Base-by-base conservation (phyloP, 805 yeast genomes). In the Yarrowia yakushimensis region DNA sequence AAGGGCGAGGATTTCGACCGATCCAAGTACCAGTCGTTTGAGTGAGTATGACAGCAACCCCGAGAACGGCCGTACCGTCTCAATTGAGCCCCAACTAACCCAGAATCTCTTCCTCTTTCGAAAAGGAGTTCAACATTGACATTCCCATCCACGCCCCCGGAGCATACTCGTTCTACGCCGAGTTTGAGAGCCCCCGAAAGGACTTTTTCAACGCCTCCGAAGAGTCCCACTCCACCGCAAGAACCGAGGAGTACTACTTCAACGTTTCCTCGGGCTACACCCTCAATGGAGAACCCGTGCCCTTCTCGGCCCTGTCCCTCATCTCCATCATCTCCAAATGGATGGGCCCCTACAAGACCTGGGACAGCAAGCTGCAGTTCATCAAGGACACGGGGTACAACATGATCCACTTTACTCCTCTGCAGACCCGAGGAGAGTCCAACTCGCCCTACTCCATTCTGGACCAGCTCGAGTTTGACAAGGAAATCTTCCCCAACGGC, bases 341-440 rank as follows among this genome's bases (percentile, higher is more conserved):
- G 93, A 82, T 92, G 76, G 97, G 97, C 1, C 80, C 83, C 1
- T 71, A 79, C 33, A 71, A 72, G 1, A 73, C 82, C 13, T 93
- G 98, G 98, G 82, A 83, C 63, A 71, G 74, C 0, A 76, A 88
- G 63, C 88, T 93, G 64, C 71, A 73, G 1, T 81, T 81, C 48
- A 81, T 93, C 46, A 75, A 85, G 15, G 71, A 75, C 9, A 94
- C 94, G 73, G 92, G 94, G 20, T 93, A 93, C 77, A 94, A 94
- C 73, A 90, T 93, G 97, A 78, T 94, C 45, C 99, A 93, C 77
- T 93, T 93, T 73, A 92, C 97, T 6, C 99, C 99, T 0, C 78
- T 93, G 67, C 97, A 93, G 74, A 76, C 85, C 66, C 80, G 98
- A 63, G 99, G 99, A 33, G 87, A 81, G 65, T 88, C 97, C 0